These are phyloP conservation scores for Backusella luteola DNA, from an alignment of 192 early-diverging fungal species.

Conservation along the genomic window DNA sequence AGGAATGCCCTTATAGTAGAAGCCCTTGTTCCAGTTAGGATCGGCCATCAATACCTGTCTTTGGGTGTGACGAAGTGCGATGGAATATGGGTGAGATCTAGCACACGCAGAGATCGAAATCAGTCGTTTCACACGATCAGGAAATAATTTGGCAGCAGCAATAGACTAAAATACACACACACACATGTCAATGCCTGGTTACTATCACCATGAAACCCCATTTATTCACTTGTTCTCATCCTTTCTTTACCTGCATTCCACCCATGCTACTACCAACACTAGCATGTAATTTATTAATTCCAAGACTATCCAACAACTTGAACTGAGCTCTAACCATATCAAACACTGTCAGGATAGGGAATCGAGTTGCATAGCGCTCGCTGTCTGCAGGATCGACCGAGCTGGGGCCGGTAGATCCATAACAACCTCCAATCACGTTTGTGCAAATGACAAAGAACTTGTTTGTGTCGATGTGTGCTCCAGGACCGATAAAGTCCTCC, in stretches of 20 bases:
- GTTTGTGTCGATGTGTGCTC: conserved; percentile 86
- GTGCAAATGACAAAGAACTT: conserved; percentile 96
- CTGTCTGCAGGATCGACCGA: conserved; percentile 76
- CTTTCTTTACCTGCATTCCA: conserved; percentile 73
- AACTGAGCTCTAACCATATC: conserved; percentile 99
- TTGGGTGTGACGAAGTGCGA: conserved; percentile 90
- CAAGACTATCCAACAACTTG: conserved; percentile 73
- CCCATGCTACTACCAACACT: conserved; percentile 95
- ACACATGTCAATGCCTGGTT: not conserved
- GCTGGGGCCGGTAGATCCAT: conserved; percentile 90
- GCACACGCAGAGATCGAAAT: conserved; percentile 90
- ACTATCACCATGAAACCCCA: not conserved
- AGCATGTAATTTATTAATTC: conserved; percentile 80
- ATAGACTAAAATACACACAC: conserved; percentile 50
- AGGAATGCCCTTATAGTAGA: conserved; percentile 84
- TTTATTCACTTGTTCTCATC: not conserved
- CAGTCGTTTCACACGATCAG: conserved; percentile 78
- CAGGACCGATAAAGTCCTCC: conserved; percentile 97
- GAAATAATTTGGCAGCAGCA: conserved; percentile 78
- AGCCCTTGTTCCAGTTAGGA: conserved; percentile 93
- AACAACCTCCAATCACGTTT: conserved; percentile 95
- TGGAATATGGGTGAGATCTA: conserved; percentile 94
- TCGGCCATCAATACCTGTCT: conserved; percentile 93
- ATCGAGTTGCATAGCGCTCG: conserved; percentile 82
- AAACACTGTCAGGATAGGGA: conserved; percentile 90